Percentiles rank a stretch among this genome's conserved stretches.
Conservation (phyloP, 1,284 basidiomycete species). For the Melampsora americana region DNA sequence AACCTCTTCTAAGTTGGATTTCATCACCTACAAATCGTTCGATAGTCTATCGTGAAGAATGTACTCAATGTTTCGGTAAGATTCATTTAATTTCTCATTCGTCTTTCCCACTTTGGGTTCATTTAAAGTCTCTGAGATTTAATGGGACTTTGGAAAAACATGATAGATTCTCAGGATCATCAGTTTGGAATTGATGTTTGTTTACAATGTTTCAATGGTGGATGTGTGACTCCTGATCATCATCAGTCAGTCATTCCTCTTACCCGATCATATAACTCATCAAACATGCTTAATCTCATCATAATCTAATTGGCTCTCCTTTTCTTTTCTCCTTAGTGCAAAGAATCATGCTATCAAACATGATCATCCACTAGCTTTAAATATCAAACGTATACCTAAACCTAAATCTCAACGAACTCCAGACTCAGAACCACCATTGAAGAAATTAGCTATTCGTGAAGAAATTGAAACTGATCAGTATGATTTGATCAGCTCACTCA, state of each 20-base stretch:
- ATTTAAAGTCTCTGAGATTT: neutral
- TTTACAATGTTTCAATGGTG: conserved; percentile 88
- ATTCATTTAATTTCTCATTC: conserved; percentile 20
- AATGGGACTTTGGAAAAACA: neutral
- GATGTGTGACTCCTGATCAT: conserved; percentile 62
- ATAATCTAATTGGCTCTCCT: no score
- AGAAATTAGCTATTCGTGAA: conserved; percentile 80
- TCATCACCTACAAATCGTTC: conserved; percentile 15
- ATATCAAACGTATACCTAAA: conserved; percentile 73
- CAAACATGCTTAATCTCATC: no score
- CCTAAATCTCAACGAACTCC: conserved; percentile 58
- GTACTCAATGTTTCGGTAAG: conserved; percentile 87
- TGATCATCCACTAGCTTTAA: conserved; percentile 73
- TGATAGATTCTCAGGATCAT: conserved; percentile 62
- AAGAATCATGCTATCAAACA: conserved; percentile 67
- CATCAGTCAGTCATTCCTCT: conserved; percentile 48
- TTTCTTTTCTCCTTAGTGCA: no score
- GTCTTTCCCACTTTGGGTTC: neutral
- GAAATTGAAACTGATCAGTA: conserved; percentile 86
- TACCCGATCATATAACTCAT: neutral
- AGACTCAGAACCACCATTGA: conserved; percentile 78
- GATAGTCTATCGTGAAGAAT: conserved; percentile 75
- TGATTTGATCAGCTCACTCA: conserved; percentile 66
- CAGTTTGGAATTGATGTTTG: conserved; percentile 82
- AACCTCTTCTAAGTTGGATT: no score